Evolutionary conservation across 2,329 filamentous ascomycete species (phyloP), one percentile per base, ranked within the genome.

Genomic region (Pestalotiopsis sp.): DNA sequence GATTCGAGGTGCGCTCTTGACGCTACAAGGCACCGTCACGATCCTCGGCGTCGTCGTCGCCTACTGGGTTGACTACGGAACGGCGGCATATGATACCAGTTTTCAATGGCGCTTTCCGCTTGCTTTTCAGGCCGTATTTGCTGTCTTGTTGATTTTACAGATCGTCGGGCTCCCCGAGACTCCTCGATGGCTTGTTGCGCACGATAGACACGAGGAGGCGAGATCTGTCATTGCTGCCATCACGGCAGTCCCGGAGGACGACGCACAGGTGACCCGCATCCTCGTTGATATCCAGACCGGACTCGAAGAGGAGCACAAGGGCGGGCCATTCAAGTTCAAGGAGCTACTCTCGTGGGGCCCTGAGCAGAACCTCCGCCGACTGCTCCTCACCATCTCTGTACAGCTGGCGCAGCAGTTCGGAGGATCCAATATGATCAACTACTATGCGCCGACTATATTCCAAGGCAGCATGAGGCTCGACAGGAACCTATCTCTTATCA

Each of bases 401-500:
- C 73, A 78, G 69, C 68, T 77, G 3, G 71, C 70, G 2, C 76
- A 78, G 68, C 76, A 78, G 67, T 75, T 76, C 49, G 73, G 71
- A 23, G 76, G 76, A 38, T 70, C 67, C 56, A 76, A 76, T 66
- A 73, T 74, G 69, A 72, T 59, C 57, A 59, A 59, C 25, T 59
- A 59, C 69, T 84, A 84, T 58, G 77, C 79, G 0, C 79, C 82
- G 0, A 73, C 79, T 0, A 78, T 84, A 23, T 81, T 81, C 61
- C 73, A 82, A 58, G 71, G 78, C 1, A 78, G 76, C 11, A 82
- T 84, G 78, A 71, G 76, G 2, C 70, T 84, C 4, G 75, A 76
- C 13, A 80, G 83, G 1, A 81, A 86, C n/a, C 76, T 88, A 41
- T 84, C 86, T 39, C 77, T 89, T 52, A 81, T 89, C 4, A 78